Base-by-base conservation (phyloP, 306 rosid genomes). In the Arachis stenosperma region DNA sequence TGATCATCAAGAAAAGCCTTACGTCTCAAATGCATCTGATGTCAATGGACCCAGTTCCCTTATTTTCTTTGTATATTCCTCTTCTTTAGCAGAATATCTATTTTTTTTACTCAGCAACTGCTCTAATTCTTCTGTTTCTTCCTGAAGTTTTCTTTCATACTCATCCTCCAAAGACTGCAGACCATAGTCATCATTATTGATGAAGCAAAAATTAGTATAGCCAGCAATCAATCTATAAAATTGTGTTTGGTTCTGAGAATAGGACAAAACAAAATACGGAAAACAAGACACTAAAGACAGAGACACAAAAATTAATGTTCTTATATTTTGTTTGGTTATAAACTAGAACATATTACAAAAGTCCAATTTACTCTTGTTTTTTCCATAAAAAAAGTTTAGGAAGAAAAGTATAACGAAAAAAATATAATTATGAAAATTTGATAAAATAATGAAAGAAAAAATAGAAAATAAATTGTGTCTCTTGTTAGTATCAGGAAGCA, bases 11-110 rank as follows among this genome's bases (percentile, higher is more conserved):
- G 39, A 63, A 73, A 70, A 76, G 78, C 37, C 80, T 77, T 94
- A 94, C 98, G 84, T 74, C 63, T 94, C 98, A 85, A 91, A 94
- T 68, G 98, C 98, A 88, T 94, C 98, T 59, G 97, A 91, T 72
- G 95, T 83, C 83, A 94, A 79, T 55, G 92, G 91, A 37, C 98
- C 98, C 81, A 94, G 68, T 74, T 94, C 97, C 85, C 96, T 81
- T 84, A 89, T 89, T 86, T 91, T 94, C 86, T 88, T 94, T 51
- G 91, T 80, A 80, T 81, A 88, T 67, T 94, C 98, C 47, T 91
- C 98, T 85, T 94, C 95, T 85, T 86, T 94, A 76, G 96, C 89
- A 75, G 90, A 84, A 83, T 82, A 83, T 73, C 80, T 69, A 75
- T 88, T 89, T 68, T 89, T 86, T 83, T 85, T 89, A 83, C 95